phyloP scores from a whole-genome alignment of 495 filamentous ascomycete species.

The Aspergillus saccharolyticus region DNA sequence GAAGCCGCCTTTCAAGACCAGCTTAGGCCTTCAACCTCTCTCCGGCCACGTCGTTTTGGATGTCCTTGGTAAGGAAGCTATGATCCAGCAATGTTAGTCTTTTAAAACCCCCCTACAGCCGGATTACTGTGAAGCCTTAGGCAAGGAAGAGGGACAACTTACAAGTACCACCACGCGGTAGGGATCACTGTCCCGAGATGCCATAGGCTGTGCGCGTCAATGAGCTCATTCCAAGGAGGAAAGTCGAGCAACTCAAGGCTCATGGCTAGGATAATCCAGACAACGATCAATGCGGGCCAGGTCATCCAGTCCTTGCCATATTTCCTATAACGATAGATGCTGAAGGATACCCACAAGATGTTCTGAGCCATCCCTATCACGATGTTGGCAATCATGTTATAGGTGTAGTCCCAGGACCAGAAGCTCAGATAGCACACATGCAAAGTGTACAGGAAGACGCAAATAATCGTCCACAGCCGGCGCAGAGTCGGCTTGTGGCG shows the following conservation, averaged over 20 bases:
- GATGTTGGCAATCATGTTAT: slow-evolving; percentile 97
- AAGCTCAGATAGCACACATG: slow-evolving; percentile 83
- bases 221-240: slow-evolving; percentile 69
- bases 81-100: slow-evolving; percentile 7
- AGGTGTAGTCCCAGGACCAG: slow-evolving; percentile 88
- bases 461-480: slow-evolving; percentile 68
- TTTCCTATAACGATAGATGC: slow-evolving; percentile 65
- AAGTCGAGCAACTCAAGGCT: slow-evolving; percentile 94
- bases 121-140: too few species aligned
- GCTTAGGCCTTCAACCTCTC: slow-evolving; percentile 46
- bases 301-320: slow-evolving; percentile 67
- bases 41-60: slow-evolving; percentile 65
- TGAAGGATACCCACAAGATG: slow-evolving; percentile 79
- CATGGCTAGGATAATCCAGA: slow-evolving; percentile 90
- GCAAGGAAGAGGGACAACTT: slow-evolving; percentile 36
- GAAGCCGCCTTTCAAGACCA: background rate
- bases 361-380: slow-evolving; percentile 77
- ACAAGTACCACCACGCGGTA: slow-evolving; percentile 93
- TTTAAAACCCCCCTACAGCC: slow-evolving; percentile 1
- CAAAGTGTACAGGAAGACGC: slow-evolving; percentile 61
- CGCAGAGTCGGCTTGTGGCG: slow-evolving; percentile 53
- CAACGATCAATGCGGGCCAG: slow-evolving; percentile 91
- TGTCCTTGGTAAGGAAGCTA: slow-evolving; percentile 75
- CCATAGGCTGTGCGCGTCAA: slow-evolving; percentile 97
- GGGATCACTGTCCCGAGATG: slow-evolving; percentile 89